Evolutionary conservation across 495 filamentous ascomycete species (phyloP), one percentile per base, ranked within the genome.

Genomic region (Lineolata rhizophorae): DNA sequence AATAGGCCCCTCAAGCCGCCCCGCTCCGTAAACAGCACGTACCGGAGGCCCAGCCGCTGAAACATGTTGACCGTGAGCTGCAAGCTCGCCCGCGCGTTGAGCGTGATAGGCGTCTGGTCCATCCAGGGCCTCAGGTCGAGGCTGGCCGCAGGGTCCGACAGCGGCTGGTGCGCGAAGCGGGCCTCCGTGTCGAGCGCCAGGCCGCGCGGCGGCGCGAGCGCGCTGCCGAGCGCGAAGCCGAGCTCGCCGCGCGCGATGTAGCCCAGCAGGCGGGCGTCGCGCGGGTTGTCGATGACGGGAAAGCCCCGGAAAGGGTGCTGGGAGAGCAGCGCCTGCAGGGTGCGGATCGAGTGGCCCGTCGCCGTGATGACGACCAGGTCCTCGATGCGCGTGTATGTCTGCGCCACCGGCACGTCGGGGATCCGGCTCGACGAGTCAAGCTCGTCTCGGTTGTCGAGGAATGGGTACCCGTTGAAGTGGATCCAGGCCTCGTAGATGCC

Each of bases 401-500:
- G 71, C 3, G 64, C 56, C 1, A 78, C 79, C 3, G 77, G 70
- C 0, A 94, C 74, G 54, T 94, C 83, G 6, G 87, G 87, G 2
- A 73, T 57, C 2, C 69, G 64, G 1, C 62, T 39, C 20, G 32
- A 27, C 27, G 43, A 58, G 32, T 94, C 87, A n/a, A n/a, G n/a
- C n/a, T n/a, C n/a, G 40, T 95, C 87, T 34, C 74, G 73, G 46
- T 90, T 87, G 48, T 94, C 90, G 21, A 97, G 64, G 54, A 85
- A 94, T 2, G 90, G 90, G 52, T 94, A 97, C 44, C 82, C 83
- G 41, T 85, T 85, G 49, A 95, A 75, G 35, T 79, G 76, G 46
- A 97, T 95, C 87, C 87, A 97, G 29, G 71, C 76, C 47, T 97
- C 87, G 58, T 97, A 97, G 51, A 97, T 97, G 18, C 90, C 87